Conservation (phyloP, 176 grass and related monocot species). For the Cymbopogon citratus region DNA sequence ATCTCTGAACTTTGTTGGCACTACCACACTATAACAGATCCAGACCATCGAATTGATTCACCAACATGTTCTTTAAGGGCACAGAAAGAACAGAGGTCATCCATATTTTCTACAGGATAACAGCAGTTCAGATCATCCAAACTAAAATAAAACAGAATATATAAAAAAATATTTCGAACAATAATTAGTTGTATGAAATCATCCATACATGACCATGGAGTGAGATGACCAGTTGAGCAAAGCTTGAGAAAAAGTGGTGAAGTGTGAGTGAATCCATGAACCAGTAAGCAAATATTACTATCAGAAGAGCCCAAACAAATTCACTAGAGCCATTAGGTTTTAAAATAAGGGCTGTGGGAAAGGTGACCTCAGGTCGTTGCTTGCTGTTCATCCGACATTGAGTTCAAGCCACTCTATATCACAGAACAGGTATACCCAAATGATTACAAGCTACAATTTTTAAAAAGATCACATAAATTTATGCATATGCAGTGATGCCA, state of each 20-base stretch:
- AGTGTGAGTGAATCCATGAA: conserved; percentile 59
- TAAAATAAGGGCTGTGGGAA: not conserved
- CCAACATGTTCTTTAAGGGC: conserved; percentile 66
- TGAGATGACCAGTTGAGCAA: conserved; percentile 40
- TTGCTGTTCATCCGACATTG: conserved; percentile 10
- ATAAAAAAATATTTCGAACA: not conserved
- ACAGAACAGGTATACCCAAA: not conserved
- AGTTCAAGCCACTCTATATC: conserved; percentile 1
- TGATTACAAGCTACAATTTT: not conserved
- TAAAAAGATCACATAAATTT: not conserved
- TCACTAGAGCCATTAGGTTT: not conserved
- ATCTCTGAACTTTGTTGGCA: conserved; percentile 53
- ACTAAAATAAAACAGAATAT: not conserved
- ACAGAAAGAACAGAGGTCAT: conserved; percentile 75
- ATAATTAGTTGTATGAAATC: not conserved
- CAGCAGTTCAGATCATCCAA: conserved; percentile 1
- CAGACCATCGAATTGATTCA: conserved; percentile 45
- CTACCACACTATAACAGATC: conserved; percentile 52
- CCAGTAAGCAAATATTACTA: not conserved
- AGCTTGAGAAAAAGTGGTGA: conserved; percentile 66
- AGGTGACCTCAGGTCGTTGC: not conserved
- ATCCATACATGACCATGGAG: conserved; percentile 55
- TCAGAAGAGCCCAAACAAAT: not conserved
- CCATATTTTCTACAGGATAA: conserved; percentile 40
- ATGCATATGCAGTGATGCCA: too few relatives aligned